Evolutionary conservation across 2,329 filamentous ascomycete species (phyloP).

Genomic region (Alternaria ethzedia): DNA sequence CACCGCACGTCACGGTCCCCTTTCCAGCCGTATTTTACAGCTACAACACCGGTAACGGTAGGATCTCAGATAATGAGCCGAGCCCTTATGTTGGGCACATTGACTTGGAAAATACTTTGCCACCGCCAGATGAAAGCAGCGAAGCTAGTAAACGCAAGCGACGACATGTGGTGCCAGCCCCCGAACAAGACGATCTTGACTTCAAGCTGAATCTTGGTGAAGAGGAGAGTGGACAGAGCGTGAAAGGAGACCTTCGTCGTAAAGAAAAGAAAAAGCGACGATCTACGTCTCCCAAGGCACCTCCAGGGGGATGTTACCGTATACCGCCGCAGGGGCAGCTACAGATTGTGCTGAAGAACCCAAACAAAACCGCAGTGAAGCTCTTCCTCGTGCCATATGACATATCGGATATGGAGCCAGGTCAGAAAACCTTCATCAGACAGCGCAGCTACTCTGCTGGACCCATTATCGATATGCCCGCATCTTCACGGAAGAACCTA

Average conservation of each 20-base stretch:
- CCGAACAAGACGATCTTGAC: slow-evolving; percentile 36
- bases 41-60: slow-evolving; percentile 73
- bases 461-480: slow-evolving; percentile 76
- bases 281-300: slow-evolving; percentile 64
- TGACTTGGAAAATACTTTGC: slow-evolving; percentile 82
- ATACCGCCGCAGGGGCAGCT: slow-evolving; percentile 94
- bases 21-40: slow-evolving; percentile 98
- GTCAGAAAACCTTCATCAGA: slow-evolving; percentile 93
- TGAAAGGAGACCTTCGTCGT: slow-evolving; percentile 50
- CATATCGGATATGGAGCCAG: slow-evolving; percentile 86
- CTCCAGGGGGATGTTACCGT: slow-evolving; percentile 87
- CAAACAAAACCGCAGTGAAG: slow-evolving; percentile 97
- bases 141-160: slow-evolving; percentile 52
- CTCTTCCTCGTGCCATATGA: slow-evolving; percentile 94
- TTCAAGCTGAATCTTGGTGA: slow-evolving; percentile 28
- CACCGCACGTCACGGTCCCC: slow-evolving; percentile 85
- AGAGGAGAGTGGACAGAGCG: slow-evolving; percentile 10
- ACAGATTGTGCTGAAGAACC: slow-evolving; percentile 97
- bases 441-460: slow-evolving; percentile 92
- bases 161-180: slow-evolving; percentile 34
- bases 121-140: slow-evolving; percentile 55
- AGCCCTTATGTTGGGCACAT: slow-evolving; percentile 96
- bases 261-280: slow-evolving; percentile 66
- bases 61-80: slow-evolving; percentile 80
- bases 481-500: slow-evolving; percentile 54